These are phyloP conservation scores for Eimeria sp. DNA, from an alignment of 169 alveolate genomes.

Conservation along the genomic window DNA sequence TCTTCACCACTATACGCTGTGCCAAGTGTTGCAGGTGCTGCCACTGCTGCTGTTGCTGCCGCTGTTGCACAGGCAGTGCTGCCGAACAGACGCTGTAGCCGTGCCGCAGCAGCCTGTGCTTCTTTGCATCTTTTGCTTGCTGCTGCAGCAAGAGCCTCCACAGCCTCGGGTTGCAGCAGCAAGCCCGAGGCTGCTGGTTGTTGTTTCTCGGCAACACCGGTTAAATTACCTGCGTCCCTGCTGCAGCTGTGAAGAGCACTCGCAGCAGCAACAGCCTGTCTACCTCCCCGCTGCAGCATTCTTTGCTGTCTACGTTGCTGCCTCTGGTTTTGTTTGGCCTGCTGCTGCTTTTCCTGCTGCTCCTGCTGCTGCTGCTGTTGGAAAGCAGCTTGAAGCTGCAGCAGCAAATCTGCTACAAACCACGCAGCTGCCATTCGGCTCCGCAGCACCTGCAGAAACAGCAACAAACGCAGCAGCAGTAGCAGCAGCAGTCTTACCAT, in stretches of 20 bases:
- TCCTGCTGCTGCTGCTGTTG: conserved; percentile 25
- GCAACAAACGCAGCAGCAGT: not conserved
- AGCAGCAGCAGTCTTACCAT: conserved; percentile 1
- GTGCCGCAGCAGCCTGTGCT: conserved; percentile 29
- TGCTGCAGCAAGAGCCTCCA: conserved; percentile 54
- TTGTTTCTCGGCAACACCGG: not conserved
- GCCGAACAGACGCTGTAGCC: not conserved
- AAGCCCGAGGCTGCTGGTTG: not conserved
- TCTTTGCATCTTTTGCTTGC: conserved; percentile 22
- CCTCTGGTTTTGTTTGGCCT: not conserved
- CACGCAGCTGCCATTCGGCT: conserved; percentile 54
- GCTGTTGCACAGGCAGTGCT: no score
- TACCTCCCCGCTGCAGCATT: conserved; percentile 12
- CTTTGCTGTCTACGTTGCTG: conserved; percentile 8
- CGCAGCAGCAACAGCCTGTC: conserved; percentile 19
- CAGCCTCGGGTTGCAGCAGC: conserved; percentile 12
- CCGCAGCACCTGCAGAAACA: conserved; percentile 48
- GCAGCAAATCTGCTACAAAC: conserved; percentile 42
- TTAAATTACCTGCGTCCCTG: not conserved
- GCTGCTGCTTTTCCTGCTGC: conserved; percentile 56
- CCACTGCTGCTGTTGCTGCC: not conserved
- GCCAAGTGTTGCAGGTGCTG: conserved; percentile 5
- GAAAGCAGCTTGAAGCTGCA: conserved; percentile 8
- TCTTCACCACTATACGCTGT: not conserved
- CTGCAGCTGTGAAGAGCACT: conserved; percentile 26